phyloP scores from a whole-genome alignment of 2,329 filamentous ascomycete species.

The Metarhizium robertsii region DNA sequence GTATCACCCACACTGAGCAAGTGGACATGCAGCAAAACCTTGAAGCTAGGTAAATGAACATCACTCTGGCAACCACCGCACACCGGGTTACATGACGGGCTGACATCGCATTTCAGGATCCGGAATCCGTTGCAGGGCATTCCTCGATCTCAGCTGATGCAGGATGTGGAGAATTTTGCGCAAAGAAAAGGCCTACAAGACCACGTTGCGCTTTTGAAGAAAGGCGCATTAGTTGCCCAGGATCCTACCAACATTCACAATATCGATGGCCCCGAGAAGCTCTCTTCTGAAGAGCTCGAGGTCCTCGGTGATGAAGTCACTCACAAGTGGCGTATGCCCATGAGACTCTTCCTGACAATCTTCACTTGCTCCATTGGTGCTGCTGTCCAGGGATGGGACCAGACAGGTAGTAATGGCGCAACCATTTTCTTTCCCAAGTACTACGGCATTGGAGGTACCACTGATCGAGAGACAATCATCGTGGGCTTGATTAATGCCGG shows the following conservation, averaged over 20 bases:
- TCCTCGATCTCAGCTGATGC: conserved; percentile 41
- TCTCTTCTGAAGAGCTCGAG: conserved; percentile 48
- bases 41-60: conserved; percentile 32
- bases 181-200: conserved; percentile 48
- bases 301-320: conserved; percentile 49
- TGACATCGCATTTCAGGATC: conserved; percentile 23
- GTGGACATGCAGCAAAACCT: conserved; percentile 29
- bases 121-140: conserved; percentile 40
- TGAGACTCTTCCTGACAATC: conserved; percentile 56
- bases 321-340: conserved; percentile 58
- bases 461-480: conserved; percentile 31
- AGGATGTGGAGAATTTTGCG: conserved; percentile 51
- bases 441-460: conserved; percentile 26
- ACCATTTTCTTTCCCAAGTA: conserved; percentile 48
- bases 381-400: conserved; percentile 58
- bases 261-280: conserved; percentile 43
- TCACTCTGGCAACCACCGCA: not conserved
- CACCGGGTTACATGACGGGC: not conserved
- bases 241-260: conserved; percentile 47
- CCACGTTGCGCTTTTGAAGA: conserved; percentile 47
- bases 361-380: conserved; percentile 58
- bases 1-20: conserved; percentile 19
- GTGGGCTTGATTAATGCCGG: conserved; percentile 59
- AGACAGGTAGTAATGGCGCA: conserved; percentile 53
- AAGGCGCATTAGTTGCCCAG: conserved; percentile 44